Evolutionary conservation across 116 monocot species (phyloP), one percentile per base, ranked within the genome.

Genomic region (Dioscorea cayenensis): DNA sequence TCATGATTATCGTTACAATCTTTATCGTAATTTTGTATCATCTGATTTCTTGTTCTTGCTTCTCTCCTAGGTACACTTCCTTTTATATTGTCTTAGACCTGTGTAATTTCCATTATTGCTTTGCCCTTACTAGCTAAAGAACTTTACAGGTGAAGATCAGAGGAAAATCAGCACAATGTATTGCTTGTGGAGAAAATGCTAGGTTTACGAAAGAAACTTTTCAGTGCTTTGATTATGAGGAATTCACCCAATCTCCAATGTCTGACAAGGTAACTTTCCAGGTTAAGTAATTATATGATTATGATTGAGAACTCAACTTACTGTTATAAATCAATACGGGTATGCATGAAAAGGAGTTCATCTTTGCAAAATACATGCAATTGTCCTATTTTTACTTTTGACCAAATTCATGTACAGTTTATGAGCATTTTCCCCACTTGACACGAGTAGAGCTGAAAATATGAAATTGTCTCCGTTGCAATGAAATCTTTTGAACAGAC

Each of bases 191-290:
- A 48, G 86, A 90, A 59, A 86, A 93, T 79, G 76, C 90, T 25
- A 55, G 22, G 27, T 77, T 97, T 29, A 93, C 84, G 22, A 25
- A 67, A 59, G 63, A 90, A 72, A 68, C 69, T 62, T 93, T 97
- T 71, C 74, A 74, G 65, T 78, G 16, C 66, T 97, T 93, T 80
- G 90, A 97, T 78, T 97, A 93, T 83, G 97, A 90, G 71, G 84
- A 77, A 14, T 97, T 97, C 76, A 90, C 97, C n/a, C 90, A 86
- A 51, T 86, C 93, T 36, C 83, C 90, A 59, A 89, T 97, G 69
- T 93, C 87, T 73, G 84, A 90, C 74, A 67, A 28, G 93, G 97
- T 97, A 97, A 74, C 72, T 77, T 49, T 18, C n/a, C 16, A 18
- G 2, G 18, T n/a, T 55, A 55, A 3, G 18, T 16, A 3, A 18